Evolutionary conservation across 305 asterid species (phyloP).

Genomic region (Rubia occidens): DNA sequence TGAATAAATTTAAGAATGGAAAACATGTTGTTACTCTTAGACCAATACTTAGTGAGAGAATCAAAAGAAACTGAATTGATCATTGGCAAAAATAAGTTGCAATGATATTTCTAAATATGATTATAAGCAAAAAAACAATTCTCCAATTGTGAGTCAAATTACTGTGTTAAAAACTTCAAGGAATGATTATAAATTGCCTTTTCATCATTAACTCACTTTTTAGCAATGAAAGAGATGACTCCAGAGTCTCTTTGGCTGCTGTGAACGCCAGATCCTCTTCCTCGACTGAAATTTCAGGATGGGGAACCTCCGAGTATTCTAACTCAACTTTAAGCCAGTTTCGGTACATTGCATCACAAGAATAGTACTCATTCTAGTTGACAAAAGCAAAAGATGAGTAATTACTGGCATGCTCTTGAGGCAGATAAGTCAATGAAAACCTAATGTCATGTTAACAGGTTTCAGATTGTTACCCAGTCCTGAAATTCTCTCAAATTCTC

Average conservation of each 20-base stretch:
- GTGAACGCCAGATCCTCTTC: slow-evolving; percentile 61
- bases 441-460: slow-evolving; percentile 7
- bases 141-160: slow-evolving; percentile 1
- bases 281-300: slow-evolving; percentile 59
- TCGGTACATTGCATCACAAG: slow-evolving; percentile 92
- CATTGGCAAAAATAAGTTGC: background rate
- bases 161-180: background rate
- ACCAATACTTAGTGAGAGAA: background rate
- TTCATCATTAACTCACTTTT: slow-evolving; percentile 46
- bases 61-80: background rate
- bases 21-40: slow-evolving; percentile 9
- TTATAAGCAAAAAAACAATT: background rate
- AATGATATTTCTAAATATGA: background rate
- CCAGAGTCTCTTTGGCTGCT: slow-evolving; percentile 71
- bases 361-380: slow-evolving; percentile 80
- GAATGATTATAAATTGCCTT: background rate
- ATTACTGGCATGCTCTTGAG: background rate
- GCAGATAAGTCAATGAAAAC: slow-evolving; percentile 18
- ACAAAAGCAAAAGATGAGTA: slow-evolving; percentile 19
- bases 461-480: slow-evolving; percentile 72
- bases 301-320: slow-evolving; percentile 61
- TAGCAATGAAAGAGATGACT: slow-evolving; percentile 53
- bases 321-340: slow-evolving; percentile 75
- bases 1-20: slow-evolving; percentile 22
- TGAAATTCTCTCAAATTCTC: slow-evolving; percentile 80